Evolutionary conservation across 202 grass and related monocot genomes (phyloP).

Genomic region (Brachypodium distachyon): DNA sequence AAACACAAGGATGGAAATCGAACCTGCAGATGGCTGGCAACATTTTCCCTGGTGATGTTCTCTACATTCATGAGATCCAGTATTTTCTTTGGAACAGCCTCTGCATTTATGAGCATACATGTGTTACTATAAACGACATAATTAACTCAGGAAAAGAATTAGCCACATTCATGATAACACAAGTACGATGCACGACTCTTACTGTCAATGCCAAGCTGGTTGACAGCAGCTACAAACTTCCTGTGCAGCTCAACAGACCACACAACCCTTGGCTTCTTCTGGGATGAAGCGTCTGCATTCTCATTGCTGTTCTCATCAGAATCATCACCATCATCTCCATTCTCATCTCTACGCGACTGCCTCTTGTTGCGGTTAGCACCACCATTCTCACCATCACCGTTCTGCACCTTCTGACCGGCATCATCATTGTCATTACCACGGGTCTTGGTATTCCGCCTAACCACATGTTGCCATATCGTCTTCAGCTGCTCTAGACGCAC

Average conservation of each 20-base stretch:
- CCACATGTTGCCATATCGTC: constrained; percentile 90
- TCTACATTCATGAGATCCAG: constrained; percentile 86
- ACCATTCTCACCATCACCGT: constrained; percentile 37
- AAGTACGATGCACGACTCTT: constrained; percentile 16
- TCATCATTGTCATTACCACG: constrained; percentile 39
- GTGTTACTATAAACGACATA: background rate
- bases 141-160: background rate
- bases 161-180: background rate
- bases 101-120: constrained; percentile 28
- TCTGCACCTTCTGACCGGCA: constrained; percentile 31
- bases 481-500: constrained; percentile 80
- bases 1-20: constrained; percentile 4
- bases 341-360: constrained; percentile 50
- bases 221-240: constrained; percentile 88
- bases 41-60: constrained; percentile 94
- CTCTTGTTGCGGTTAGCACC: constrained; percentile 39
- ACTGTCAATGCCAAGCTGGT: constrained; percentile 93
- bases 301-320: constrained; percentile 61
- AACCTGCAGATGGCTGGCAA: constrained; percentile 95
- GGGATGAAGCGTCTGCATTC: constrained; percentile 33
- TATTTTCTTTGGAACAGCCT: constrained; percentile 97
- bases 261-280: constrained; percentile 86
- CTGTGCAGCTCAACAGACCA: constrained; percentile 80
- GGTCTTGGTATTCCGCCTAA: constrained; percentile 48
- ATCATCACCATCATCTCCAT: constrained; percentile 52